Evolutionary conservation across 2,329 filamentous ascomycete genomes (phyloP).

Genomic region (Chrysoporthe puriensis): DNA sequence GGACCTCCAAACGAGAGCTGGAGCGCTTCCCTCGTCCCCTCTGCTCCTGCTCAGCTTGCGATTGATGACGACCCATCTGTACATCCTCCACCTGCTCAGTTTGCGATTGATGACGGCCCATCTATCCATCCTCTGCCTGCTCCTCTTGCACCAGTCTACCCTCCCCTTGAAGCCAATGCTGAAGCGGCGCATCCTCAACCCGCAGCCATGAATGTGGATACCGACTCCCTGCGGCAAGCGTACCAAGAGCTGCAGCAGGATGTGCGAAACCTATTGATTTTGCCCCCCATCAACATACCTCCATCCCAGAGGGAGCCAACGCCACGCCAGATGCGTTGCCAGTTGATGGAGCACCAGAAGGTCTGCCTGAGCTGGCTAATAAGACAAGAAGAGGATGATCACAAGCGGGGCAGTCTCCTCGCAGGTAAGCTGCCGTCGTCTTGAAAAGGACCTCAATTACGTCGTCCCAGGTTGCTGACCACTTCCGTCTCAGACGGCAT

Average conservation of each 20-base stretch:
- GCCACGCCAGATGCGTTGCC: constrained; percentile 30
- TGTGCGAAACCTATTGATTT: constrained; percentile 29
- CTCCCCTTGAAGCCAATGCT: not conserved
- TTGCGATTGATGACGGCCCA: not conserved
- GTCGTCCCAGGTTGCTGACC: not conserved
- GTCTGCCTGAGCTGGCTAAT: constrained; percentile 22
- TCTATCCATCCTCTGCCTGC: not conserved
- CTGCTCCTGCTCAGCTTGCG: not conserved
- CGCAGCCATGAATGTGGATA: not conserved
- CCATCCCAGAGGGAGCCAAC: constrained; percentile 28
- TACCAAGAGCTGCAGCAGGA: constrained; percentile 14
- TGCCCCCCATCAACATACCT: constrained; percentile 32
- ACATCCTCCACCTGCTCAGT: too few relatives aligned
- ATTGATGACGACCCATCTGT: not conserved
- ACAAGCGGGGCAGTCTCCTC: constrained; percentile 22
- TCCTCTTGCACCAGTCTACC: not conserved
- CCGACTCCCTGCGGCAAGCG: not conserved
- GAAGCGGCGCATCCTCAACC: not conserved
- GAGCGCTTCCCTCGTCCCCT: not conserved
- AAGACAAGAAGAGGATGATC: constrained; percentile 9
- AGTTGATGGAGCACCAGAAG: constrained; percentile 23
- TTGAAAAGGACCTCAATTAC: not conserved
- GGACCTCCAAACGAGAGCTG: not conserved
- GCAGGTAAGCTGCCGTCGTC: constrained; percentile 15
- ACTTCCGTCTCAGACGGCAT: constrained; percentile 71